Base-by-base conservation (phyloP, 2,329 filamentous ascomycete genomes). In the Trichoderma guizhouense region DNA sequence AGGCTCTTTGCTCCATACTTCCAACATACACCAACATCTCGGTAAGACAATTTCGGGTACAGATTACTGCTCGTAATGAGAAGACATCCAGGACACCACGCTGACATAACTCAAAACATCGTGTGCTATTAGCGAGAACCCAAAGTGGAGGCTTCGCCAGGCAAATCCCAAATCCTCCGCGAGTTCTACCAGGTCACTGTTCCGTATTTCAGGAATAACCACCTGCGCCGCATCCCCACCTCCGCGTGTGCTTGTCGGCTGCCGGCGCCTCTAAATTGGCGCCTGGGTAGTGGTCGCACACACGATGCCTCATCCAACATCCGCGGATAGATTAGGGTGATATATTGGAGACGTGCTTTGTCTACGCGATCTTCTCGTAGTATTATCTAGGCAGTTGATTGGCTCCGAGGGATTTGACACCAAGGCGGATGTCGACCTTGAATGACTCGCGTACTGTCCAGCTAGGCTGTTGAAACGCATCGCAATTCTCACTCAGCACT, bases 191-290 rank as follows among this genome's bases (percentile, higher is more conserved):
- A 53, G 7, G 26, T 7, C 18, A 15, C 28, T n/a, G 26, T 26
- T 69, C 57, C 30, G 15, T 62, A 51, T 53, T 60, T 30, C 39
- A 61, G 30, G 66, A 32, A 69, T 30, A 26, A 28, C 36, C 53
- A 43, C 30, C 60, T 70, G 30, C 36, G 55, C 36, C 30, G 57
- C 36, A 62, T 72, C 71, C 30, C 71, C 71, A 60, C 71, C 57
- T 58, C 66, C 58, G 36, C 43, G 66, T 65, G 51, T 53, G 55
- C 28, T 71, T 53, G 26, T 36, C 69, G 28, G 64, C 47, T 61
- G 60, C 60, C 60, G 71, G 66, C 34, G 28, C 36, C 63, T 64
- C 34, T 32, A 72, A 71, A 55, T 47, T 62, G 43, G 43, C 30
- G 70, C 55, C 30, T 67, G 39, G 55, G 57, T 51, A 64, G 15